Base-by-base conservation (phyloP, 495 filamentous ascomycete species). In the Talaromyces nanjingensis region DNA sequence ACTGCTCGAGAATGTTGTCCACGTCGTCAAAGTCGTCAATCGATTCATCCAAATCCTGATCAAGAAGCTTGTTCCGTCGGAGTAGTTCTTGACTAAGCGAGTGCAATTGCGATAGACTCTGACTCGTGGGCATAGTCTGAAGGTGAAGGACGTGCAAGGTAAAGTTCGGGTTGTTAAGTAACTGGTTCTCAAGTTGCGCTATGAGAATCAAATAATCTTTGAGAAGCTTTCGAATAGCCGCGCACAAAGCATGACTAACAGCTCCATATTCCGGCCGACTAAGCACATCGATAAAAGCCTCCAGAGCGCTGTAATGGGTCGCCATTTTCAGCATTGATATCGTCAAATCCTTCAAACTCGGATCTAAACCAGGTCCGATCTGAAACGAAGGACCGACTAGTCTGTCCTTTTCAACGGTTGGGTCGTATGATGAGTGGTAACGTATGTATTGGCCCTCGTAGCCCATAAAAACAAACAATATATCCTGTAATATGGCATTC, bases 381-480 rank as follows among this genome's bases (percentile, higher is more conserved):
- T 86, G 87, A 76, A 90, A 98, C 8, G 76, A 72, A 3, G 94
- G 93, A 0, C 96, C 94, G 1, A 85, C 80, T 59, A 98, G 77
- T 18, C 92, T 86, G 72, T 94, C 91, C 65, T 92, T 92, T 73
- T 98, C 94, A 12, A 86, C 82, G 6, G 82, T 74, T 0, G 94
- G 91, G 64, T 96, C 88, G 73, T 96, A 97, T 2, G 85, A 83
- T 62, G 86, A 86, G 42, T 81, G 81, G 67, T 91, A 98, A 64
- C 92, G 91, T 67, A 98, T 90, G 73, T 97, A 97, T 73, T 96
- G 92, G 29, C 94, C 94, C 76, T 98, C 94, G 65, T 91, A 96
- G n/a, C 94, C 94, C 93, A 98, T 97, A 67, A 97, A 93, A 3
- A 96, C 92, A 72, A 92, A 97, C 37, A 97, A 73, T 22, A 98